Evolutionary conservation across 768 basidiomycete genomes (phyloP), one percentile per base, ranked within the genome.

Genomic region (Mycena olivaceomarginata): DNA sequence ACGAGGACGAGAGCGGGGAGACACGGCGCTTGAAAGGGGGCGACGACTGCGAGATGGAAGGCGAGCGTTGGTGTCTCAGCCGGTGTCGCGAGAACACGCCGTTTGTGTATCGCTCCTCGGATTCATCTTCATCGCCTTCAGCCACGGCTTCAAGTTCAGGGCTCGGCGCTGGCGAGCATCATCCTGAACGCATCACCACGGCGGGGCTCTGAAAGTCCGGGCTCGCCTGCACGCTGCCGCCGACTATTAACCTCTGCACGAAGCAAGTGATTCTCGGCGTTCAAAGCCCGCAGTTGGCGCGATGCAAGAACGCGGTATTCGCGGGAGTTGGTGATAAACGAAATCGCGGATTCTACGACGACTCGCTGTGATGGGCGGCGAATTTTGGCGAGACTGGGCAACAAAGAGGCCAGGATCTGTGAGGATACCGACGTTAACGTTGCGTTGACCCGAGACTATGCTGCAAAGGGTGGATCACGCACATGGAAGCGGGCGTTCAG

Each of bases 301-400:
- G 53, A 56, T 25, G 53, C 53, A 56, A n/a, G 53, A n/a, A 31
- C 31, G 3, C 31, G 31, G 31, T 31, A 31, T 31, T 56, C 22
- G 20, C n/a, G 53, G 22, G n/a, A 56, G 22, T 7, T 22, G n/a
- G n/a, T 20, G 53, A 56, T 56, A n/a, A 22, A 56, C 53, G 53
- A 20, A n/a, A 56, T 56, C n/a, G n/a, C n/a, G 22, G 53, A 56
- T 56, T 56, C 53, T n/a, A 56, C n/a, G 53, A 56, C 22, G n/a
- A n/a, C 53, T 20, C 22, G n/a, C 53, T 56, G n/a, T 25, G 53
- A 56, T 10, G 9, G 53, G 53, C 53, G n/a, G 22, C n/a, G 53
- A 20, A 56, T n/a, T 56, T n/a, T n/a, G 20, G 53, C 53, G 53
- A 56, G 53, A 56, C 22, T 56, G 53, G 53, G 53, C 53, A 56